Base-by-base conservation (phyloP, 352 stramenopile genomes). In the Globisporangium solare region DNA sequence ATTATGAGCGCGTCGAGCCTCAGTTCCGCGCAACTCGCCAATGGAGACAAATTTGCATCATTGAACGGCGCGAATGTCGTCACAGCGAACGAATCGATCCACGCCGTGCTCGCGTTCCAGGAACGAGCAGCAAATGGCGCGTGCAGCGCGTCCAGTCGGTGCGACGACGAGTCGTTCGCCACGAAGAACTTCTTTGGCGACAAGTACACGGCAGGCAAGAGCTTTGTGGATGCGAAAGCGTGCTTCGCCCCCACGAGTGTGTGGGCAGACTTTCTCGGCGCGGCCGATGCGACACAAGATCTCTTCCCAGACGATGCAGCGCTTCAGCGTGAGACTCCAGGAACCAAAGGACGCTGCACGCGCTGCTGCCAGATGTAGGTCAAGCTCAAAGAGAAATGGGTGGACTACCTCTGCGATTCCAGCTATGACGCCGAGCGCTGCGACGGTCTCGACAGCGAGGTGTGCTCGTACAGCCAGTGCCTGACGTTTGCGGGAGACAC, bases 61-160 rank as follows among this genome's bases (percentile, higher is more conserved):
- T 31, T 59, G 40, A 64, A 32, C 13, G n/a, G 2, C n/a, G 62
- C 51, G 2, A 86, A 76, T 35, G 11, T 88, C 20, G 47, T 49
- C 0, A 70, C 58, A 31, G 69, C 64, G 1, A 60, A 66, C 24
- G 40, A 27, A 6, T 47, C 74, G 0, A 54, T 77, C 5, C 39
- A 58, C 6, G 43, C 70, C 15, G 67, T 87, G 45, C 73, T 76
- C 22, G 67, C 73, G 11, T 87, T 79, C 22, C 67, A 65, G 20
- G 40, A 57, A 8, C 64, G 69, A 6, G 79, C 71, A 7, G 61
- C 45, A 7, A 89, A 89, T 54, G 79, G 88, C n/a, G 74, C 61
- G 5, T 89, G 71, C 53, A 48, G 61, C 17, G 27, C 12, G 20
- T 37, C 17, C 31, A 66, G 24, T 21, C 61, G 58, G 6, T 68